Evolutionary conservation across 83 land plant species (phyloP).

Genomic region (Diphasiastrum complanatum): DNA sequence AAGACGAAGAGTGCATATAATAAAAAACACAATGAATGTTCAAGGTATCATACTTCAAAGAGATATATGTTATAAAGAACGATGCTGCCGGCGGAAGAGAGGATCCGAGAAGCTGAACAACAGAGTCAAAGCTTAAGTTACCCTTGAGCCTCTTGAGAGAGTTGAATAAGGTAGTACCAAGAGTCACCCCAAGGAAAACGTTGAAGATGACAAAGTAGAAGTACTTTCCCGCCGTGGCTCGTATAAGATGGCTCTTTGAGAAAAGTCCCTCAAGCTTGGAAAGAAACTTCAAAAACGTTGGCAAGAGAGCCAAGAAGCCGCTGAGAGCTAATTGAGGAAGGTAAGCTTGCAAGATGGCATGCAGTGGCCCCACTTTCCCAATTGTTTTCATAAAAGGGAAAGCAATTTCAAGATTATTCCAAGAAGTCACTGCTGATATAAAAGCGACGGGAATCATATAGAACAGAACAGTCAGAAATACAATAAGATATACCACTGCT

Average conservation of each 20-base stretch:
- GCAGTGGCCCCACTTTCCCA: slow-evolving; percentile 28
- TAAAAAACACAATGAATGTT: too few species aligned
- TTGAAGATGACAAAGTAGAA: slow-evolving; percentile 79
- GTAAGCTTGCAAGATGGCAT: slow-evolving; percentile 58
- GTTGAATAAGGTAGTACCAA: slow-evolving; percentile 50
- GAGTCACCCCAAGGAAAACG: slow-evolving; percentile 77
- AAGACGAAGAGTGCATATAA: too few species aligned
- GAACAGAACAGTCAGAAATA: slow-evolving; percentile 52
- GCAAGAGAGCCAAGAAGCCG: slow-evolving; percentile 59
- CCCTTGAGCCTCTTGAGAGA: slow-evolving; percentile 48
- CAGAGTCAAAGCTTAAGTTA: slow-evolving; percentile 28
- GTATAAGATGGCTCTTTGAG: slow-evolving; percentile 47
- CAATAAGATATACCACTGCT: slow-evolving; percentile 47
- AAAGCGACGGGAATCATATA: slow-evolving; percentile 80
- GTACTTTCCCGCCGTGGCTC: slow-evolving; percentile 82
- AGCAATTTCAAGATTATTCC: slow-evolving; percentile 44
- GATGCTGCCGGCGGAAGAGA: slow-evolving; percentile 65
- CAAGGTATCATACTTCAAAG: slow-evolving; percentile 91
- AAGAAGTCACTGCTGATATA: slow-evolving; percentile 65
- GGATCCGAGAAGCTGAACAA: slow-evolving; percentile 40
- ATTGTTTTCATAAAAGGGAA: slow-evolving; percentile 63
- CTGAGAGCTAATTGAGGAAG: slow-evolving; percentile 68
- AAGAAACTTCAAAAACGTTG: slow-evolving; percentile 49
- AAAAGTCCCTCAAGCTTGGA: slow-evolving; percentile 73
- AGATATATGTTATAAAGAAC: slow-evolving; percentile 81